Evolutionary conservation across 2,329 filamentous ascomycete genomes (phyloP), one percentile per base, ranked within the genome.

Genomic region (Corynespora cassiicola): DNA sequence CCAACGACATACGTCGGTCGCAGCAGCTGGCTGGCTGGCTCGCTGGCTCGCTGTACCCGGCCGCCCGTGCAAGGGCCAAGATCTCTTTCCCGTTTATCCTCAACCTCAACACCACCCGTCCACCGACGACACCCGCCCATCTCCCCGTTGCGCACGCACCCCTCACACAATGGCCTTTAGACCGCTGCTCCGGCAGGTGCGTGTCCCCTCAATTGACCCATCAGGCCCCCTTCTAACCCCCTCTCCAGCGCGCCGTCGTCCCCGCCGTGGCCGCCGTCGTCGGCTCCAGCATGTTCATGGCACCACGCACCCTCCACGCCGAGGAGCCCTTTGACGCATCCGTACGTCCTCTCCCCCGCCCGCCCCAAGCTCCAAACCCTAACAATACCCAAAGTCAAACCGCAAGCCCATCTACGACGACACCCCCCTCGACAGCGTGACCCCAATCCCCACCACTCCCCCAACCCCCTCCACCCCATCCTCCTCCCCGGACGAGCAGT

Each of bases 351-450:
- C 6, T 19, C 14, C 10, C 7, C 17, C 21, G 16, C 11, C 5
- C 4, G 17, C 6, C 10, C 14, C 17, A 20, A 36, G n/a, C 41
- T 36, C n/a, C n/a, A n/a, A 23, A 36, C 19, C 32, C 20, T 50
- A 28, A 30, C 38, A 28, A 9, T 24, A 11, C 20, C 20, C 36
- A 34, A 34, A 54, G 47, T 36, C 57, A 49, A 45, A 60, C 56
- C 74, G 74, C 52, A 75, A 76, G 57, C 86, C 89, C 51, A 94
- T 95, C 73, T 95, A 95, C 79, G 88, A 92, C 71, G 79, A 85
- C 66, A 37, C 59, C 27, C 61, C 70, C 42, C 61, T 72, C 55
- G 38, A 65, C 52, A 52, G 59, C 52, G 54, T 68, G 50, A 63
- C 62, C 58, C 68, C 68, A 34, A 65, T 66, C 39, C 53, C 54